These are phyloP conservation scores for Plectranthus barbatus DNA, from an alignment of 257 asterid genomes.

Conservation along the genomic window DNA sequence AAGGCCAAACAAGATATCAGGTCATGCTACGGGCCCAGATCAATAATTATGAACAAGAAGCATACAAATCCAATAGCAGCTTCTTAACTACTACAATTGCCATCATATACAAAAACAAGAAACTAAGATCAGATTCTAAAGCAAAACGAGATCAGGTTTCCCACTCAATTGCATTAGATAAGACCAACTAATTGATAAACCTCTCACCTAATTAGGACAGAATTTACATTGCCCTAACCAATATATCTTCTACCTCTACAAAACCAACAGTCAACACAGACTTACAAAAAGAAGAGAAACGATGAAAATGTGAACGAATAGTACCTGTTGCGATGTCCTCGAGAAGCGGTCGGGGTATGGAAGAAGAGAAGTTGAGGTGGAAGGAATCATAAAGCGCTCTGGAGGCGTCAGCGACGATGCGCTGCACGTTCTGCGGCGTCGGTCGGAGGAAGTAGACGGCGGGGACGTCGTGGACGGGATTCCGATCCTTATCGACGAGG, in stretches of 20 bases:
- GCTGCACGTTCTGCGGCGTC: conserved; percentile 60
- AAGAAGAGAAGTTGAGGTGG: conserved; percentile 90
- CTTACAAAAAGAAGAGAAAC: neutral
- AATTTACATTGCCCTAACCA: neutral
- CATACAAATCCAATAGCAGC: neutral
- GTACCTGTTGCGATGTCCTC: conserved; percentile 92
- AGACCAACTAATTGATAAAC: conserved; percentile 5
- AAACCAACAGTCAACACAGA: conserved; percentile 8
- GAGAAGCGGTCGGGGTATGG: conserved; percentile 79
- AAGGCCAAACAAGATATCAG: conserved; percentile 3
- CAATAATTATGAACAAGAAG: conserved; percentile 1
- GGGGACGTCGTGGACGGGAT: conserved; percentile 93
- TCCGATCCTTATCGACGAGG: conserved; percentile 92
- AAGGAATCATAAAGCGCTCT: conserved; percentile 71
- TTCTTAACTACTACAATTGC: too few relatives aligned
- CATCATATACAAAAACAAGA: too few relatives aligned
- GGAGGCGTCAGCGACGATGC: conserved; percentile 65
- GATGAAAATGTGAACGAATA: neutral
- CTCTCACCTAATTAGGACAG: neutral
- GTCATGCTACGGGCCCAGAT: neutral
- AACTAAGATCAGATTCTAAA: too few relatives aligned
- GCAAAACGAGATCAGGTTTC: too few relatives aligned
- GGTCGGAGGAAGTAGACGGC: conserved; percentile 90
- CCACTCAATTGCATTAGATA: neutral
- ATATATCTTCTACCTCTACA: neutral